phyloP scores from a whole-genome alignment of 2,329 filamentous ascomycete species.

The Colletotrichum trifolii region DNA sequence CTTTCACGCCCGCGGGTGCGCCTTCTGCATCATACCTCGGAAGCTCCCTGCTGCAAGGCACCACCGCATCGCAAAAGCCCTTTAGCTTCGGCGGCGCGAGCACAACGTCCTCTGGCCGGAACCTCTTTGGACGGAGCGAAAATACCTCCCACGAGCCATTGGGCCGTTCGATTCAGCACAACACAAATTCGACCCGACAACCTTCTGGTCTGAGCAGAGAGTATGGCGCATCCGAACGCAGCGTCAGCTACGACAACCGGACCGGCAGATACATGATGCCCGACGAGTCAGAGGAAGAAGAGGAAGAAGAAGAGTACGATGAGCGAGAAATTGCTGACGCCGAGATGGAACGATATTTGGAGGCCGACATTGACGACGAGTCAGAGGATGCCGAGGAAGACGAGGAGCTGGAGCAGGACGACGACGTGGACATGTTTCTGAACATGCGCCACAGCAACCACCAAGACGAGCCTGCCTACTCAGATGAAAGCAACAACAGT shows the following conservation, averaged over 20 bases:
- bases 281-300: conserved; percentile 47
- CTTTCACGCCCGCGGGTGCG: conserved; percentile 67
- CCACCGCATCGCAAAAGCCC: conserved; percentile 50
- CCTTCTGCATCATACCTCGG: conserved; percentile 66
- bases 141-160: conserved; percentile 55
- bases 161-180: conserved; percentile 59
- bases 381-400: conserved; percentile 50
- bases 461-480: conserved; percentile 39
- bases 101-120: conserved; percentile 46
- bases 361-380: conserved; percentile 47
- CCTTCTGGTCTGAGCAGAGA: conserved; percentile 65
- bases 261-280: conserved; percentile 40
- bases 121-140: conserved; percentile 51
- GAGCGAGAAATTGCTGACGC: conserved; percentile 45
- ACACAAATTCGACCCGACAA: conserved; percentile 45
- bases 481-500: conserved; percentile 37
- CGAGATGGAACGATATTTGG: conserved; percentile 50
- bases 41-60: conserved; percentile 62
- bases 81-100: conserved; percentile 51
- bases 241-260: conserved; percentile 34
- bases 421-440: conserved; percentile 59
- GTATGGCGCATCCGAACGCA: conserved; percentile 41
- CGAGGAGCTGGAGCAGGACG: conserved; percentile 54
- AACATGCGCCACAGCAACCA: conserved; percentile 53
- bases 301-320: conserved; percentile 43